Percentiles rank a stretch among this genome's conserved stretches.
These are phyloP conservation scores for Eutypa lata DNA, from an alignment of 2,329 filamentous ascomycete species.

Conservation along the genomic window DNA sequence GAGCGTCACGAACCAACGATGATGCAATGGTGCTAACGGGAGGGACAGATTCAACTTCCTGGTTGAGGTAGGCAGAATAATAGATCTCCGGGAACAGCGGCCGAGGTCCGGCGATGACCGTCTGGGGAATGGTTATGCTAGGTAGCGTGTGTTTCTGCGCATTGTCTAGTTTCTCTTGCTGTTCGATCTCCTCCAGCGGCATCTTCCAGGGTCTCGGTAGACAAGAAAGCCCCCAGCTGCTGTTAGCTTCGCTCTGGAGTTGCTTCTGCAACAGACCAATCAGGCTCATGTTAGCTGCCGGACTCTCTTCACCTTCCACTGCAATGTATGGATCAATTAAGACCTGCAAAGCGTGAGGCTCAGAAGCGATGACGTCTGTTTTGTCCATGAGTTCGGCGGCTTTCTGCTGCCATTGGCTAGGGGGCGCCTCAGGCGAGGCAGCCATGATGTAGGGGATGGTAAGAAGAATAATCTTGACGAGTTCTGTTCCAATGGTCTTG, in stretches of 20 bases:
- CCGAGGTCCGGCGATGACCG: slow-evolving; percentile 69
- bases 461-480: slow-evolving; percentile 94
- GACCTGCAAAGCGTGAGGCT: slow-evolving; percentile 78
- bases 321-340: slow-evolving; percentile 82
- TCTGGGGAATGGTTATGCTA: slow-evolving; percentile 68
- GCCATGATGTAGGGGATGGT: slow-evolving; percentile 89
- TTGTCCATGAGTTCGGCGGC: slow-evolving; percentile 82
- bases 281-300: slow-evolving; percentile 63
- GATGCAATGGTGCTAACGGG: slow-evolving; percentile 71
- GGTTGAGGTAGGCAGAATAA: slow-evolving; percentile 85
- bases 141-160: slow-evolving; percentile 77
- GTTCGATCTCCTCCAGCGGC: slow-evolving; percentile 57
- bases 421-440: slow-evolving; percentile 45
- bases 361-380: slow-evolving; percentile 90
- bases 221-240: slow-evolving; percentile 71
- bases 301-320: slow-evolving; percentile 59
- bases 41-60: slow-evolving; percentile 87
- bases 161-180: slow-evolving; percentile 55
- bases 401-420: slow-evolving; percentile 67
- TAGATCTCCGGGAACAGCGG: slow-evolving; percentile 89
- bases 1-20: slow-evolving; percentile 77
- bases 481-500: slow-evolving; percentile 71
- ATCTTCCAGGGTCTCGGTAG: slow-evolving; percentile 67
- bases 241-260: slow-evolving; percentile 71
- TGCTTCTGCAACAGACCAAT: slow-evolving; percentile 84